Evolutionary conservation across 2,329 filamentous ascomycete genomes (phyloP).

Genomic region (Sphaceloma murrayae): DNA sequence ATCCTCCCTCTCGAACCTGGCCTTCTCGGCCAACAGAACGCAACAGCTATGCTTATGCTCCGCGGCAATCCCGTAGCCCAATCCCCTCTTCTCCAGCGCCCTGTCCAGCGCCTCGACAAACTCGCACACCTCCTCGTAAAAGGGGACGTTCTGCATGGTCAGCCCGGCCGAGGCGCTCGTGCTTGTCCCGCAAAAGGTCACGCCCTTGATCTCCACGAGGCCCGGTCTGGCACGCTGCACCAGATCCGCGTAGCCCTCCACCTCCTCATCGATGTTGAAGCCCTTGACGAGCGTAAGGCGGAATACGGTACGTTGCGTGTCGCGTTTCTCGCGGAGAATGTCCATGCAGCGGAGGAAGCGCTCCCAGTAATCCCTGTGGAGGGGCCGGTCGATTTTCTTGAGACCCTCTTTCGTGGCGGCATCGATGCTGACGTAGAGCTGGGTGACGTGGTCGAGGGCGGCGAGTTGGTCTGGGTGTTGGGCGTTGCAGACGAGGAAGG

Average conservation of each 20-base stretch:
- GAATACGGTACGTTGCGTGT: constrained; percentile 86
- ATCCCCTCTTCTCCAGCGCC: constrained; percentile 57
- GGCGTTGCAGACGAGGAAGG: constrained; percentile 92
- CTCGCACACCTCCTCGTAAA: constrained; percentile 78
- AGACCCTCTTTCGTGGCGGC: constrained; percentile 83
- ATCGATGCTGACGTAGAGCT: constrained; percentile 94
- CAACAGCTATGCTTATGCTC: constrained; percentile 96
- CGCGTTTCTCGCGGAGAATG: constrained; percentile 73
- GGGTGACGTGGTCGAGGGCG: constrained; percentile 73
- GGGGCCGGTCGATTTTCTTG: constrained; percentile 77
- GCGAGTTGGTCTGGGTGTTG: constrained; percentile 90
- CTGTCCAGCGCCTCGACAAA: constrained; percentile 69
- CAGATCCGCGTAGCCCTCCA: constrained; percentile 77
- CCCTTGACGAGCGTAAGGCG: constrained; percentile 92
- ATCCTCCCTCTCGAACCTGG: constrained; percentile 64
- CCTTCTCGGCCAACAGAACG: constrained; percentile 66
- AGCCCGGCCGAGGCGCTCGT: constrained; percentile 75
- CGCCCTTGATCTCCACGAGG: constrained; percentile 92
- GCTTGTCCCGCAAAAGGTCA: constrained; percentile 90
- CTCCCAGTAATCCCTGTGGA: constrained; percentile 97
- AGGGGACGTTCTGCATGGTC: constrained; percentile 96
- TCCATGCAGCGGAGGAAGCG: constrained; percentile 85
- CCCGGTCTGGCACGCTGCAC: constrained; percentile 79
- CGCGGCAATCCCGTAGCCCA: constrained; percentile 82
- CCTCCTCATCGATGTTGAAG: constrained; percentile 94